Base-by-base conservation (phyloP, 352 stramenopile genomes). In the Phytopythium chamaehyphon region DNA sequence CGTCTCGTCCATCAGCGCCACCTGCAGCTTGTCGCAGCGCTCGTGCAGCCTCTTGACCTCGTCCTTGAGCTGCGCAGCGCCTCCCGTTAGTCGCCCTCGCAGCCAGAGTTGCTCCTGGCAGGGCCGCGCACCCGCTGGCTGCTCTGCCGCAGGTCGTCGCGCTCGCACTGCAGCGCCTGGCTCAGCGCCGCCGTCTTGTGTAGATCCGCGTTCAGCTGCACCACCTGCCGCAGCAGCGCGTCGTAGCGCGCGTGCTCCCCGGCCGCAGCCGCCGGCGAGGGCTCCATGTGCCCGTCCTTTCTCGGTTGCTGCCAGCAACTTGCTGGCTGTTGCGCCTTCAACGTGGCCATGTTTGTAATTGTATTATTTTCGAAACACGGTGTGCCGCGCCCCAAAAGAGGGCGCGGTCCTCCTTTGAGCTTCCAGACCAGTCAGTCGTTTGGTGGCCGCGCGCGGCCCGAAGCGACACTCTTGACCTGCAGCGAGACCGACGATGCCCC, bases 131-230 rank as follows among this genome's bases (percentile, higher is more conserved):
- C 76, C 73, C 82, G 88, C 47, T 50, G 51, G 57, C 79, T 91
- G 52, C 80, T 70, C 51, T 75, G 57, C 51, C 84, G 71, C 9
- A 86, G 58, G 1, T 70, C 71, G 49, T 94, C 83, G 9, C 82
- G 79, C 73, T 92, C 81, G 40, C 69, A 72, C 48, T 92, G 80
- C 47, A 94, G 64, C 37, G 75, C 64, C 69, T 94, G 81, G 46
- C 82, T 92, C 42, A 92, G 62, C 59, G 81, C 76, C 44, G 71
- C 81, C 12, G 83, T 91, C 60, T 94, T 92, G 50, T 92, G 82
- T 21, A 91, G 61, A 49, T 92, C 83, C 42, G 81, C 76, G 47
- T 92, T 92, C 4, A 92, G 70, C 64, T 90, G 81, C 52, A 92
- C 80, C 52, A 94, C 86, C 71, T 94, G 82, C 36, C 76, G 71